Evolutionary conservation across 1,284 basidiomycete genomes (phyloP), one percentile per base, ranked within the genome.

Genomic region (Tilletia walkeri): DNA sequence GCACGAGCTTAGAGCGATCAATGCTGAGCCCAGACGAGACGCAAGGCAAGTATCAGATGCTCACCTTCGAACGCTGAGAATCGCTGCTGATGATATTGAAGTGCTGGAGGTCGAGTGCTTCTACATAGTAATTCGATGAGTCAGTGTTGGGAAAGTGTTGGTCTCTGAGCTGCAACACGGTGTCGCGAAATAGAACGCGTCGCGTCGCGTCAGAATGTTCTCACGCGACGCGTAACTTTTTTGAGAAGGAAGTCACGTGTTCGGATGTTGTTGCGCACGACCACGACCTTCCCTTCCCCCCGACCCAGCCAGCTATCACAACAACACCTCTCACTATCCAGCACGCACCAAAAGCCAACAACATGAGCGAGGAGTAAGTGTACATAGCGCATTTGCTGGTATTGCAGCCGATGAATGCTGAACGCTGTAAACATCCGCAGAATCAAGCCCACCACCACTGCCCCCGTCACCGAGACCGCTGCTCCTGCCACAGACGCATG

Each of bases 391-490:
- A 30, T 30, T 30, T 30, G 24, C 24, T 30, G 24, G 24, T 1
- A 30, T 30, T 30, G 56, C 20, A 36, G 24, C 24, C 56, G 34
- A 14, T 30, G 34, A 14, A 38, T 59, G 14, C 56, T 59, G 50
- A 53, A 18, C 24, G 50, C 50, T 53, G n/a, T 12, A 30, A 7
- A 1, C 18, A 10, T 30, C 9, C 50, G 10, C 59, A 63, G 59
- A 63, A 16, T 38, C 36, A 63, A 63, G 34, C 34, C 59, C 34
- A 59, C 56, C 36, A 38, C 59, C 18, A 34, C 59, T 38, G 59
- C 36, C 34, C 34, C 30, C 36, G 36, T n/a, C 59, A 63, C 59
- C 14, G 59, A 38, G 14, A 20, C 34, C 36, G 34, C 59, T 38
- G 36, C 36, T 18, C 12, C 59, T 39, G 30, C 59, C 4, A 63